Evolutionary conservation across 495 filamentous ascomycete species (phyloP), one percentile per base, ranked within the genome.

Genomic region (Xylaria palmicola): DNA sequence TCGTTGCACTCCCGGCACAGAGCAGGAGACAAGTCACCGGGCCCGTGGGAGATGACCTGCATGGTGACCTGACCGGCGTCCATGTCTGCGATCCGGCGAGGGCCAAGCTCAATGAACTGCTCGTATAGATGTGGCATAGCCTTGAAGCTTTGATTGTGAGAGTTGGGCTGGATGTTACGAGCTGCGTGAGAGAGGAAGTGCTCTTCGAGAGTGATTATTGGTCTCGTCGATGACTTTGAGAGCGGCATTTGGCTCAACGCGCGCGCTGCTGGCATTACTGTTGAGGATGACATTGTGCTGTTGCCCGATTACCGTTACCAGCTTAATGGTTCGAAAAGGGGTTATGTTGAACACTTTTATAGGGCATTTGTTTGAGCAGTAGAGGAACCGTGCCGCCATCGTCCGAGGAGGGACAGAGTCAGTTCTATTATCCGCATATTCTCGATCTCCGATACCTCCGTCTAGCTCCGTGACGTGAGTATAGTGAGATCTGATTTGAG

Each of bases 151-250:
- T 58, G 27, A 29, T 54, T 52, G 20, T 65, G 41, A 47, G 59
- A 27, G 37, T 44, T 51, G 44, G 53, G 56, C 9, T 22, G 37
- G 1, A 58, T 51, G 30, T 68, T 15, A 29, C 36, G 62, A 29
- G 74, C 70, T 8, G 68, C 63, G 26, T 69, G 69, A 48, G 80
- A 77, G 67, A 80, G 70, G 71, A 79, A 87, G 65, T 85, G 86
- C 65, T 88, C 85, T 71, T 87, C 85, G 36, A 86, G 81, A 13
- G 85, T 74, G 58, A 88, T 84, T 60, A 85, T 70, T 7, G 69
- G 69, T 36, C 40, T 44, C 5, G 45, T n/a, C 24, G 24, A 7
- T 8, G 45, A n/a, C n/a, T n/a, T n/a, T n/a, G n/a, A n/a, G n/a
- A n/a, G n/a, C n/a, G n/a, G n/a, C n/a, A n/a, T n/a, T n/a, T n/a